phyloP scores from a whole-genome alignment of 495 filamentous ascomycete genomes.

The Penicillium roqueforti region DNA sequence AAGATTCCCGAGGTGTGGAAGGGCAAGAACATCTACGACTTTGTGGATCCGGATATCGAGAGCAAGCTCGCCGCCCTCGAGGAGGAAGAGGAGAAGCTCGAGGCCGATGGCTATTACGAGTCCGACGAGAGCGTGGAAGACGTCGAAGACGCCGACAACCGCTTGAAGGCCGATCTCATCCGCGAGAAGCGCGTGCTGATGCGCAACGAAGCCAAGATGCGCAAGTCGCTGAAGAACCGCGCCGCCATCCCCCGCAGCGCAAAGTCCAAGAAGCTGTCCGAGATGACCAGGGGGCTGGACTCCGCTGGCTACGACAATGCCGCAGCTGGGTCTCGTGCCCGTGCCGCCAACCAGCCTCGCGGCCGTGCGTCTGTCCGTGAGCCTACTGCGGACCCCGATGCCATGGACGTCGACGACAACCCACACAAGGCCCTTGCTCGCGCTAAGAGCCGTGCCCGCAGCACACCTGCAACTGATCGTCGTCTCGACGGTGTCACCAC shows the following conservation, averaged over 20 bases:
- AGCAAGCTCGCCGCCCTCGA: slow-evolving; percentile 84
- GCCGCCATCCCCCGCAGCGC: slow-evolving; percentile 80
- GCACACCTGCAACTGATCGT: slow-evolving; percentile 71
- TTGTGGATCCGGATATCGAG: slow-evolving; percentile 94
- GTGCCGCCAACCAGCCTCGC: slow-evolving; percentile 49
- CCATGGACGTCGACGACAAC: slow-evolving; percentile 91
- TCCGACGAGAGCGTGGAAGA: slow-evolving; percentile 65
- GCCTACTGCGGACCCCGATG: slow-evolving; percentile 60
- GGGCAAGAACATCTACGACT: slow-evolving; percentile 96
- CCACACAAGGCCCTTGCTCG: slow-evolving; percentile 58
- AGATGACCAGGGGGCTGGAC: slow-evolving; percentile 80
- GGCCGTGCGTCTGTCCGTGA: slow-evolving; percentile 56
- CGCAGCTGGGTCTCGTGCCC: slow-evolving; percentile 65
- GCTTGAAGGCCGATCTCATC: slow-evolving; percentile 91
- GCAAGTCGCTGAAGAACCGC: slow-evolving; percentile 93
- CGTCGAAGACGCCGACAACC: slow-evolving; percentile 77
- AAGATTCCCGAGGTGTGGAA: slow-evolving; percentile 89
- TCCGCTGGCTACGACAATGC: slow-evolving; percentile 79
- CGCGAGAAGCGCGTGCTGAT: slow-evolving; percentile 85
- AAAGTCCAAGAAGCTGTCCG: slow-evolving; percentile 68
- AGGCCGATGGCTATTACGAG: slow-evolving; percentile 80
- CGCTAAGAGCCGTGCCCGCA: slow-evolving; percentile 74
- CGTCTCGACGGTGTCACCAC: slow-evolving; percentile 66
- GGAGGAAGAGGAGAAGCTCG: slow-evolving; percentile 87
- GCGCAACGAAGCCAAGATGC: slow-evolving; percentile 85